phyloP scores from a whole-genome alignment of 805 yeast species.

The Candida koratica region DNA sequence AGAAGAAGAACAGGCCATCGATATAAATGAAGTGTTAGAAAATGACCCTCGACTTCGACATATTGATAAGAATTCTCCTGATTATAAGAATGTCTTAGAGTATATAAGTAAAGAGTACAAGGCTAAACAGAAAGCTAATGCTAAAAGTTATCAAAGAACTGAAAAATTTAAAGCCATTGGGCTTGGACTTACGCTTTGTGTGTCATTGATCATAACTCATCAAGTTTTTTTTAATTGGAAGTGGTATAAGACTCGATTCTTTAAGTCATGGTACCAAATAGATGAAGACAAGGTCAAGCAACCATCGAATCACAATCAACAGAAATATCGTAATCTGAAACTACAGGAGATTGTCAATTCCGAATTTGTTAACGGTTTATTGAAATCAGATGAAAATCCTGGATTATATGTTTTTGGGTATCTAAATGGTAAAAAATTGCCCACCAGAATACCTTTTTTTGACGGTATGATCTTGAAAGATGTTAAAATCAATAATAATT shows the following conservation, averaged over 20 bases:
- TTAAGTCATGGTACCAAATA: conserved; percentile 30
- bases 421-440: conserved; percentile 40
- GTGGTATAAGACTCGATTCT: conserved; percentile 31
- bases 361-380: conserved; percentile 17
- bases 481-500: conserved; percentile 47
- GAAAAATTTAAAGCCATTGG: conserved; percentile 45
- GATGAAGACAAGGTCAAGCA: conserved; percentile 22
- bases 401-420: conserved; percentile 39
- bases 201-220: conserved; percentile 38
- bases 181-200: conserved; percentile 37
- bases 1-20: conserved; percentile 15
- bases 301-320: conserved; percentile 24
- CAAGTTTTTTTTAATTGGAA: conserved; percentile 43
- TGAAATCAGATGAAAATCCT: conserved; percentile 22
- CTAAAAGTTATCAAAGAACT: conserved; percentile 33
- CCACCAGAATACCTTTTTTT: conserved; percentile 60
- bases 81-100: conserved; percentile 31
- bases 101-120: conserved; percentile 26
- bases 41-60: conserved; percentile 29
- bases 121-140: conserved; percentile 23
- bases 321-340: conserved; percentile 24
- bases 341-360: conserved; percentile 23
- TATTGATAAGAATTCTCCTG: conserved; percentile 31
- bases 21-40: conserved; percentile 24
- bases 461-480: conserved; percentile 57